A percentile compares a stretch with the other conserved stretches of the same genome.
phyloP scores from a whole-genome alignment of 1,284 basidiomycete species.

The Papiliotrema fonsecae region DNA sequence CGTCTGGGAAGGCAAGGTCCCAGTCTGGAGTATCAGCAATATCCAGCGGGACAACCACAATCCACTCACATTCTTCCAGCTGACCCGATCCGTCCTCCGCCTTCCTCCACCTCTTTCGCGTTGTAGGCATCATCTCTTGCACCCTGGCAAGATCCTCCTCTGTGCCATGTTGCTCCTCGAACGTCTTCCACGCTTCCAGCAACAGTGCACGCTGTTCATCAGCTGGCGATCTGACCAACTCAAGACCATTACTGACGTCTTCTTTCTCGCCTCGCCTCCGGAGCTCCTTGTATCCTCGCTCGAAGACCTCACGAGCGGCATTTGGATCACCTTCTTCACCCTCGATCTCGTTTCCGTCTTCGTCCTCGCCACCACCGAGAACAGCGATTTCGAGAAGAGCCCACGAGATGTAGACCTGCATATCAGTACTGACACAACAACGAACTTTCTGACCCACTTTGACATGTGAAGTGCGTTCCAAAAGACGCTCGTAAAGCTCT shows the following conservation, averaged over 20 bases:
- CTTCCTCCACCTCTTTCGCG: constrained; percentile 75
- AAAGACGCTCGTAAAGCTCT: constrained; percentile 82
- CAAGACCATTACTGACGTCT: constrained; percentile 58
- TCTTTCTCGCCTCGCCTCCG: constrained; percentile 75
- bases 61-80: constrained; percentile 69
- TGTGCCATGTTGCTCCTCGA: constrained; percentile 74
- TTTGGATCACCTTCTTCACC: constrained; percentile 65
- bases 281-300: constrained; percentile 79
- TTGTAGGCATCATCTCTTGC: constrained; percentile 82
- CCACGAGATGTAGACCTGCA: constrained; percentile 50
- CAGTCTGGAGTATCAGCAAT: constrained; percentile 63
- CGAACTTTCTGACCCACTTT: constrained; percentile 52
- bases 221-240: not conserved
- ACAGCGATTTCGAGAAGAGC: constrained; percentile 49
- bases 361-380: constrained; percentile 59
- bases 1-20: constrained; percentile 91
- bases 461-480: constrained; percentile 84
- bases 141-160: constrained; percentile 68
- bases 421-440: not conserved
- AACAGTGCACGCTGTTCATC: constrained; percentile 68
- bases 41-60: not conserved
- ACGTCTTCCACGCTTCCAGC: constrained; percentile 87
- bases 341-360: constrained; percentile 65
- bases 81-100: constrained; percentile 76
- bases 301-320: constrained; percentile 70